phyloP scores from a whole-genome alignment of 306 rosid genomes.

The Canavalia gladiata region DNA sequence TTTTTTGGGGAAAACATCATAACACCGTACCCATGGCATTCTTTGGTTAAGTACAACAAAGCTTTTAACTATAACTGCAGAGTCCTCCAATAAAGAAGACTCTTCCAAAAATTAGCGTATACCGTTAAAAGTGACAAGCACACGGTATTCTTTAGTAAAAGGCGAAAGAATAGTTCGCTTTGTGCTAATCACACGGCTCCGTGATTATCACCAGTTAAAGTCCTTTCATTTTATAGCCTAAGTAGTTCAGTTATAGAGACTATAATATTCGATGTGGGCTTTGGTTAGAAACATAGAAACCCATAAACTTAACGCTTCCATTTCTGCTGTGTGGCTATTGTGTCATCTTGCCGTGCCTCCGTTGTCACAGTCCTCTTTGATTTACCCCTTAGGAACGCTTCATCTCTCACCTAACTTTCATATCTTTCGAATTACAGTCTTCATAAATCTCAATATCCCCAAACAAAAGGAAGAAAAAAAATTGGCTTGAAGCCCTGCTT shows the following conservation, averaged over 20 bases:
- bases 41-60: no score
- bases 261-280: neutral
- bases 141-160: conserved; percentile 66
- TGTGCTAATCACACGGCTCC: neutral
- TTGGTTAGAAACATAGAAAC: neutral
- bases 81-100: no score
- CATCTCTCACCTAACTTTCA: neutral
- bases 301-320: no score
- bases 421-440: neutral
- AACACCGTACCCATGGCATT: no score
- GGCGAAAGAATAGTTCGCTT: conserved; percentile 78
- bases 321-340: neutral
- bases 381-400: neutral
- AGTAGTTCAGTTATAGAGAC: neutral
- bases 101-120: conserved; percentile 13
- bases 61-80: no score
- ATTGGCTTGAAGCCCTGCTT: neutral
- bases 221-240: neutral
- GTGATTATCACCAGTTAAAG: accelerated
- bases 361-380: neutral
- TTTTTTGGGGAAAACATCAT: no score
- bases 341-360: neutral
- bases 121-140: neutral
- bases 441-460: neutral
- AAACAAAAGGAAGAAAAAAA: neutral